Evolutionary conservation across 306 rosid genomes (phyloP).

Genomic region (Aeschynomene evenia): DNA sequence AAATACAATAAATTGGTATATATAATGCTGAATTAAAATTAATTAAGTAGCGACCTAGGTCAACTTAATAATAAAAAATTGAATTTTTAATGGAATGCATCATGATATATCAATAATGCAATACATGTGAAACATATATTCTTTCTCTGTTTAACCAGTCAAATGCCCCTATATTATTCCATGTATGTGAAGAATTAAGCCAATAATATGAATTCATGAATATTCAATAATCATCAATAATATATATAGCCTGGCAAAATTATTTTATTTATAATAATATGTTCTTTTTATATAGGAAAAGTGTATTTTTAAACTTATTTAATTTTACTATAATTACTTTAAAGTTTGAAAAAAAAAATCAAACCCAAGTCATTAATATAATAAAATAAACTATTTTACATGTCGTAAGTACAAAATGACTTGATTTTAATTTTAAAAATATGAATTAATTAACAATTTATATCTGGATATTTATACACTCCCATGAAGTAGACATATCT

Average conservation of each 20-base stretch:
- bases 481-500: no score
- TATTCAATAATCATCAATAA: background rate
- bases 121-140: conserved; percentile 30
- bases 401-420: background rate
- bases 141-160: conserved; percentile 4
- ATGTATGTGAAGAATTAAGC: conserved; percentile 15
- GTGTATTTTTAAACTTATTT: no score
- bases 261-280: no score
- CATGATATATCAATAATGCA: conserved; percentile 19
- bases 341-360: no score
- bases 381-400: no score
- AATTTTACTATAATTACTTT: no score
- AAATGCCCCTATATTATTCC: background rate
- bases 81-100: background rate
- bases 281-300: no score
- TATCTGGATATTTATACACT: no score
- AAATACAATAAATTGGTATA: background rate
- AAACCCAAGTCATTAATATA: no score
- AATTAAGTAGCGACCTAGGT: background rate
- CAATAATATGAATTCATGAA: background rate
- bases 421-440: background rate
- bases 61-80: background rate
- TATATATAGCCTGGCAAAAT: background rate
- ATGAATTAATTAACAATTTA: background rate
- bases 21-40: background rate